A percentile compares a stretch with the other conserved stretches of the same genome.
These are phyloP conservation scores for Pythium pyrilobum DNA, from an alignment of 352 stramenopile species.

Conservation along the genomic window DNA sequence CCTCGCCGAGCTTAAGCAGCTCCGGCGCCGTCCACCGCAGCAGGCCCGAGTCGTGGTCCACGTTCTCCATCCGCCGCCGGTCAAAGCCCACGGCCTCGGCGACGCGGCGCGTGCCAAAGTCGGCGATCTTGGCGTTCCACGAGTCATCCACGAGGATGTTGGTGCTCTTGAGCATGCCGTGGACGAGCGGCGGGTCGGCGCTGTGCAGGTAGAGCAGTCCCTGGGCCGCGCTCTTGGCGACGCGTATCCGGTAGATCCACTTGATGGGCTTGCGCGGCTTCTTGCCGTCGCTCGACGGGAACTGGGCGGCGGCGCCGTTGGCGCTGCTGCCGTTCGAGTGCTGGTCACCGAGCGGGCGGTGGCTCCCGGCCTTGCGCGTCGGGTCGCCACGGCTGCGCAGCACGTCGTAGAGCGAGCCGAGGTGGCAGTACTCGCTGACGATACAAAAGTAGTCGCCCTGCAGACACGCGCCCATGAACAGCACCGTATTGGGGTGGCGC, in stretches of 20 bases:
- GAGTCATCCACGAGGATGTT: slow-evolving; percentile 88
- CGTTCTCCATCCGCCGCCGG: slow-evolving; percentile 48
- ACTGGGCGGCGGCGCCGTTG: slow-evolving; percentile 1
- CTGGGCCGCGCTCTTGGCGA: slow-evolving; percentile 72
- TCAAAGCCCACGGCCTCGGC: slow-evolving; percentile 76
- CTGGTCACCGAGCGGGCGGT: neutral
- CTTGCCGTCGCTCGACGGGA: slow-evolving; percentile 19
- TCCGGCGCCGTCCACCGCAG: slow-evolving; percentile 78
- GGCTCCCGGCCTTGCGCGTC: neutral
- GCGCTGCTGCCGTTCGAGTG: slow-evolving; percentile 2
- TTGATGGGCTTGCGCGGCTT: slow-evolving; percentile 63
- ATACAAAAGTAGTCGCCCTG: slow-evolving; percentile 95
- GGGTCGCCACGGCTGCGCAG: slow-evolving; percentile 52
- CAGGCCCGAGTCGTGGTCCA: slow-evolving; percentile 50
- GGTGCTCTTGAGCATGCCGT: slow-evolving; percentile 84
- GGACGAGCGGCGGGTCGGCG: slow-evolving; percentile 75
- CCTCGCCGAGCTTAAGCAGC: slow-evolving; percentile 72
- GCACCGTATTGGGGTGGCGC: slow-evolving; percentile 97
- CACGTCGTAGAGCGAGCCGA: slow-evolving; percentile 95
- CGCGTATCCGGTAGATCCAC: slow-evolving; percentile 73
- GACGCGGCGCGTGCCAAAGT: slow-evolving; percentile 80
- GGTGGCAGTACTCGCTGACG: slow-evolving; percentile 93
- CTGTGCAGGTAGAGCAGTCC: slow-evolving; percentile 83
- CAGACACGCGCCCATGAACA: slow-evolving; percentile 98
- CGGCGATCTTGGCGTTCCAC: slow-evolving; percentile 86